Base-by-base conservation (phyloP, 225 moss, liverwort and hornwort species). In the Marchantia paleacea region DNA sequence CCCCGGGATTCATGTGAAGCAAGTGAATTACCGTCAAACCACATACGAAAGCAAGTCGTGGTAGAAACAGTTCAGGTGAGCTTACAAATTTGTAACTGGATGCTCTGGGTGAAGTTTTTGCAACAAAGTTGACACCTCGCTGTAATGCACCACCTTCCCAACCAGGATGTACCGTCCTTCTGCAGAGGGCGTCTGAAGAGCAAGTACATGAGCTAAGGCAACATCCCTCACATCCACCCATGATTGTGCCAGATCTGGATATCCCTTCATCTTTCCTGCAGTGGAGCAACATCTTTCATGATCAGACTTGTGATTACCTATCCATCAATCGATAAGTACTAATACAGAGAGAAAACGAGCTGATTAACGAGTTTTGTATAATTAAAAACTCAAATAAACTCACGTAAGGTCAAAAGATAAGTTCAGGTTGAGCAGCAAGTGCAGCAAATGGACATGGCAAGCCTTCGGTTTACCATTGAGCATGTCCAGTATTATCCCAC, bases 401-500 rank as follows among this genome's bases (percentile, higher is more conserved):
- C 39, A 57, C 57, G 19, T 9, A 57, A 9, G 2, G 14, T 19
- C 19, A 57, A 19, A 57, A 57, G 57, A 1, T 57, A 57, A 12
- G 13, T 57, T 57, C 57, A 13, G 57, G 57, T 57, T 19, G 57
- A 19, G 57, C 57, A 13, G 57, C 1, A 57, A 12, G 13, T 9
- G 19, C 13, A 57, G 8, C 57, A 57, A 57, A 57, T 57, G 14
- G 19, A 5, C 19, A 19, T 50, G 31, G 13, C 11, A 19, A 57
- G 13, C 19, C 8, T 13, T 57, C 57, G 19, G 19, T 57, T 57
- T 77, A 89, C 92, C 92, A 54, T 89, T 81, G 3, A 90, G 80
- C 77, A 79, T 61, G 67, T 88, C 85, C 13, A 88, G 54, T 69
- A 94, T 16, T 10, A 72, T 3, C 73, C 85, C 89, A 67, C 81